Base-by-base conservation (phyloP, 768 basidiomycete species). In the Serendipita indica region DNA sequence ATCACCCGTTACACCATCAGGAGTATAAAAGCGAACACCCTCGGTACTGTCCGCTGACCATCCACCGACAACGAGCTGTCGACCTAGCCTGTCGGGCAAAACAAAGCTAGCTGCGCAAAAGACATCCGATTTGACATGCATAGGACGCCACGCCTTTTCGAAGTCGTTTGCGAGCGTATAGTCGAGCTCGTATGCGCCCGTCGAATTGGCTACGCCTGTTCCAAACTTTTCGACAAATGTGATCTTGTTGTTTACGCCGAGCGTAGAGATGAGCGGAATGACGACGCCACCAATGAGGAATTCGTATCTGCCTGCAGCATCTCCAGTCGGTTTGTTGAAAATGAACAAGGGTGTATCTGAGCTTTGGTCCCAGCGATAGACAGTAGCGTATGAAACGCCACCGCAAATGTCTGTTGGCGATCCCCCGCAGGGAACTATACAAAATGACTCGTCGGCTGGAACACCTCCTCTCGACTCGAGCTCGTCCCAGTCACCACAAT, bases 201-300 rank as follows among this genome's bases (percentile, higher is more conserved):
- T 86, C 3, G 82, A 75, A 68, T 86, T 86, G 2, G 65, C 60
- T 59, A 73, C 80, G 33, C 78, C 78, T 18, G 85, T 86, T 7
- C 84, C 83, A 2, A 58, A 70, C 67, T 89, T 89, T 68, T 89
- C 86, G 3, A 89, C 71, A 71, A 89, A 85, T 1, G 81, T 77
- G 45, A 89, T 81, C 65, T 89, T 89, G 73, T 84, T 81, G 72
- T 89, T 89, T 69, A 84, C 74, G 1, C 86, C 85, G 33, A 89
- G 71, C 0, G 86, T 88, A 2, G 83, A 79, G 34, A 87, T 77
- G 59, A 88, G 72, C 2, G 86, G 85, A 10, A 86, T 79, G 57
- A 86, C 74, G 32, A 86, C 74, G 1, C 86, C 86, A 0, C 72
- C 70, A 14, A 78, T 70, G 27, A 79, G 66, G 64, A 73, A 74